phyloP scores from a whole-genome alignment of 2,329 filamentous ascomycete species.

The Raffaelea deltoideospora region DNA sequence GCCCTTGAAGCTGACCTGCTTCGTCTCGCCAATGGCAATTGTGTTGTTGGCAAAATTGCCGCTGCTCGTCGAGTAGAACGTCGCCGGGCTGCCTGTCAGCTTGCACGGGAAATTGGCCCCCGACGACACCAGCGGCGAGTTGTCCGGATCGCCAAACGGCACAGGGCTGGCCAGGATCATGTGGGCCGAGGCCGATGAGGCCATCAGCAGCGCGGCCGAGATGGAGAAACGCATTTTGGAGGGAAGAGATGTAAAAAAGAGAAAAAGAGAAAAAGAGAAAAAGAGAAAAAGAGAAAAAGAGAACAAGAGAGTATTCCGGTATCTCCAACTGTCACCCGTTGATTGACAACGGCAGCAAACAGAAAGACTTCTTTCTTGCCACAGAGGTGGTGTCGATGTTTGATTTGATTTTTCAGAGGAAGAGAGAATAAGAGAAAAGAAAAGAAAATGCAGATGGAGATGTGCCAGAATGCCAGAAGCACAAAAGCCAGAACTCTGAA shows the following conservation, averaged over 20 bases:
- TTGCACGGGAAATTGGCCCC: constrained; percentile 12
- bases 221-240: background rate
- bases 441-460: too few relatives aligned
- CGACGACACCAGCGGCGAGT: constrained; percentile 8
- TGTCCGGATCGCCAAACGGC: constrained; percentile 10
- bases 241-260: background rate
- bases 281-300: too few relatives aligned
- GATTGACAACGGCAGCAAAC: too few relatives aligned
- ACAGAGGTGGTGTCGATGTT: too few relatives aligned
- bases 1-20: constrained; percentile 14
- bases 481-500: too few relatives aligned
- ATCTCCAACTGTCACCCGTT: too few relatives aligned
- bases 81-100: constrained; percentile 21
- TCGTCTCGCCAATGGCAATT: constrained; percentile 8
- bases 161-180: constrained; percentile 9
- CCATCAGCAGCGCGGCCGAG: constrained; percentile 2
- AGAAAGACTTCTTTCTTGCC: too few relatives aligned
- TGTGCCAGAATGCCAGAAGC: too few relatives aligned
- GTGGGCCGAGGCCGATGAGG: constrained; percentile 6
- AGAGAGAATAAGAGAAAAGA: too few relatives aligned
- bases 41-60: constrained; percentile 7
- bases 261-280: too few relatives aligned
- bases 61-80: constrained; percentile 23
- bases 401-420: too few relatives aligned
- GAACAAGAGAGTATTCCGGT: too few relatives aligned